Base-by-base conservation (phyloP, 169 alveolate genomes). In the Plasmodium inui region DNA sequence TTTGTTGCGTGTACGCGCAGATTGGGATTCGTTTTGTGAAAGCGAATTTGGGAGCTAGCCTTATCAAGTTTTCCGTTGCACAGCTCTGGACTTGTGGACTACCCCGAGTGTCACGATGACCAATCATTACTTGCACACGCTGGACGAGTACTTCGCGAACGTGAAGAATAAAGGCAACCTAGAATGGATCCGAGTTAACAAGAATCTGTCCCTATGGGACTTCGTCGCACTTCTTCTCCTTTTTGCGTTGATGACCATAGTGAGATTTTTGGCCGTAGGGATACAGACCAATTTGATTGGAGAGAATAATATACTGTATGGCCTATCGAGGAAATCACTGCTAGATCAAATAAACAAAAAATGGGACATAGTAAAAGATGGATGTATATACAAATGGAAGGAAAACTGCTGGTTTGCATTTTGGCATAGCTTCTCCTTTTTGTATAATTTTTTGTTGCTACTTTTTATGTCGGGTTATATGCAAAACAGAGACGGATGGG, bases 321-420 rank as follows among this genome's bases (percentile, higher is more conserved):
- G 30, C 10, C 7, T 61, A 39, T 70, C 83, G 2, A 90, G 71
- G 4, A 70, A 55, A 19, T 72, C 92, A 1, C 39, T 90, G 53
- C 57, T 90, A 72, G 92, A 90, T 70, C 34, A 28, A 80, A 22
- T 90, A 46, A 90, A 90, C 76, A 70, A 81, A 61, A 90, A 90
- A 80, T 90, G 39, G 76, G 81, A 90, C 39, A 39, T 90, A 19
- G 50, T 92, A 1, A 90, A 80, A 82, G 70, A 71, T 41, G 95
- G 92, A 6, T 30, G 41, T 46, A 2, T 81, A 82, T 90, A 90
- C 83, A 90, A 90, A 81, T 90, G 95, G 95, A 90, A 90, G 83
- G 95, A 90, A 41, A 90, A 90, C 73, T 74, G 83, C 53, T 90
- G 95, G 95, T 90, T 90, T 90, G 90, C 72, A 5, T 19, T 90